These are phyloP conservation scores for Tulasnella sp. DNA, from an alignment of 768 basidiomycete genomes.

Conservation along the genomic window DNA sequence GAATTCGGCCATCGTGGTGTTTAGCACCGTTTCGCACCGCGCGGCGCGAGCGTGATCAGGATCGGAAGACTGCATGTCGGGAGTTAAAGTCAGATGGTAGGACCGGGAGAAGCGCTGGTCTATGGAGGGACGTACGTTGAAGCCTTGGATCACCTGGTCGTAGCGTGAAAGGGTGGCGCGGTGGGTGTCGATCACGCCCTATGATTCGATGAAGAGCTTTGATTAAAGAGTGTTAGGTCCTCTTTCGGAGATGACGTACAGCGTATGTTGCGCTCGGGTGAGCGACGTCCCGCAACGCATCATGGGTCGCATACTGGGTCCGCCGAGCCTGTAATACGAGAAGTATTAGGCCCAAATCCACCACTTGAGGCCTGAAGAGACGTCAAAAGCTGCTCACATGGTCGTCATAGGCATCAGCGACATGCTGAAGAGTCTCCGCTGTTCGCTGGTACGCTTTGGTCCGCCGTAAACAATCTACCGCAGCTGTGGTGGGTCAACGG, in stretches of 20 bases:
- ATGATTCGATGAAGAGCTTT: neutral
- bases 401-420: constrained; percentile 70
- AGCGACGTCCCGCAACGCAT: constrained; percentile 60
- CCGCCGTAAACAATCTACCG: constrained; percentile 63
- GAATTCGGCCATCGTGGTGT: constrained; percentile 82
- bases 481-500: too few relatives aligned
- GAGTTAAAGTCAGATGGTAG: constrained; percentile 1
- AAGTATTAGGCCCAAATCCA: neutral
- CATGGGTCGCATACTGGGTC: constrained; percentile 62
- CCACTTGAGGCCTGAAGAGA: constrained; percentile 1
- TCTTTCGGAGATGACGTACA: constrained; percentile 28
- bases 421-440: constrained; percentile 56
- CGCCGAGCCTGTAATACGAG: constrained; percentile 46
- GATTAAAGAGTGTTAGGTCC: neutral
- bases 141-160: constrained; percentile 35
- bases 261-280: constrained; percentile 66
- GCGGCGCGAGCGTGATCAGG: constrained; percentile 49
- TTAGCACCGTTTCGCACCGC: constrained; percentile 79
- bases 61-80: neutral
- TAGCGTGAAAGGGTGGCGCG: constrained; percentile 56
- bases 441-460: constrained; percentile 71
- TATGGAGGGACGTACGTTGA: constrained; percentile 27
- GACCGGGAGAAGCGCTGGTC: neutral
- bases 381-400: constrained; percentile 37
- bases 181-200: constrained; percentile 71